These are phyloP conservation scores for Orbilia oligospora DNA, from an alignment of 2,329 filamentous ascomycete species.

Conservation along the genomic window DNA sequence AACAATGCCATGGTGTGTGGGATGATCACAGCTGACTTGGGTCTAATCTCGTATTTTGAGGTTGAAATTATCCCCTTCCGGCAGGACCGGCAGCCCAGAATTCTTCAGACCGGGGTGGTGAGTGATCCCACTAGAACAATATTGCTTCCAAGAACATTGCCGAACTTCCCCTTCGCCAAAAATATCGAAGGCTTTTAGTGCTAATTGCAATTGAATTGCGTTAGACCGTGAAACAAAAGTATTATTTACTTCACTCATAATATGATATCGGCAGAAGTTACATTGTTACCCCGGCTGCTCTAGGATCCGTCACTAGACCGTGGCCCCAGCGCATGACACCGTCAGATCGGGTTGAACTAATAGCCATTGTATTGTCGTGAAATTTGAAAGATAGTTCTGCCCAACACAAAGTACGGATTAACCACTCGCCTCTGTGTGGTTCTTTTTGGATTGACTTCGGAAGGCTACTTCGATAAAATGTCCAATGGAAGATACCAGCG, in stretches of 20 bases:
- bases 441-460: constrained; percentile 48
- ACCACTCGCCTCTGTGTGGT: constrained; percentile 26
- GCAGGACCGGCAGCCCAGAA: constrained; percentile 33
- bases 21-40: constrained; percentile 40
- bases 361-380: constrained; percentile 13
- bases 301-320: not conserved
- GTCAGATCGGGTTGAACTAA: constrained; percentile 20
- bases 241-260: not conserved
- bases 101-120: constrained; percentile 45
- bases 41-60: constrained; percentile 38
- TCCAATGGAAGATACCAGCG: constrained; percentile 32
- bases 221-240: constrained; percentile 21
- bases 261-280: constrained; percentile 21
- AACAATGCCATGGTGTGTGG: constrained; percentile 17
- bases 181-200: constrained; percentile 3
- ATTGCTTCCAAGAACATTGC: constrained; percentile 34
- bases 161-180: constrained; percentile 38
- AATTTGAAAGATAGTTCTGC: constrained; percentile 26
- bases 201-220: constrained; percentile 42
- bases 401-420: constrained; percentile 58
- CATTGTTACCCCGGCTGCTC: not conserved
- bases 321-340: constrained; percentile 23
- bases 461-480: constrained; percentile 43
- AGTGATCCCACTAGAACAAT: constrained; percentile 24
- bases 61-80: constrained; percentile 44